phyloP scores from a whole-genome alignment of 2,329 filamentous ascomycete genomes.

The Lachnellula cervina region DNA sequence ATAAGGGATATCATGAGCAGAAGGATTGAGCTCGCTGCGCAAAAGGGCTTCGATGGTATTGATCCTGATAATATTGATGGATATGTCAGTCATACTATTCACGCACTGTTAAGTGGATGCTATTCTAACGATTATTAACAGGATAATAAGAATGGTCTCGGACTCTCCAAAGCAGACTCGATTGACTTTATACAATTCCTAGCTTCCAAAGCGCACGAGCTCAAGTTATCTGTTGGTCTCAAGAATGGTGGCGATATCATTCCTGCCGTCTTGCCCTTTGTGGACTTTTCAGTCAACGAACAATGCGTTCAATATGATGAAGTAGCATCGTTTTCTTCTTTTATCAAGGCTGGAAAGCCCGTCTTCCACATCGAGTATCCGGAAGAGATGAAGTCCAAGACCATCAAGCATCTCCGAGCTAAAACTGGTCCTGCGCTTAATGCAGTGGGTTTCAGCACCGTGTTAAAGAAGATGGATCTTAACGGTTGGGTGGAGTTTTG shows the following conservation, averaged over 20 bases:
- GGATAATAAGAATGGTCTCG: slow-evolving; percentile 41
- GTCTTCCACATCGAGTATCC: slow-evolving; percentile 72
- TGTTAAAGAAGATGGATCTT: slow-evolving; percentile 7
- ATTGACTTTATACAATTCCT: slow-evolving; percentile 58
- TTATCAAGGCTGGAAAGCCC: slow-evolving; percentile 57
- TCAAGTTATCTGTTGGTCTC: slow-evolving; percentile 57
- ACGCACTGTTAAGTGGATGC: slow-evolving; percentile 37
- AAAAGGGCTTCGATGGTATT: slow-evolving; percentile 62
- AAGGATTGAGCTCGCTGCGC: slow-evolving; percentile 53
- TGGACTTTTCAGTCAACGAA: slow-evolving; percentile 66
- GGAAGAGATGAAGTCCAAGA: slow-evolving; percentile 22
- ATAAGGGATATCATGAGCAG: slow-evolving; percentile 58
- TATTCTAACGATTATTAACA: neutral
- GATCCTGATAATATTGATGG: slow-evolving; percentile 68
- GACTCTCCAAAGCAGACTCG: slow-evolving; percentile 51
- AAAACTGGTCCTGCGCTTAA: neutral
- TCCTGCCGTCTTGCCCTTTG: slow-evolving; percentile 38
- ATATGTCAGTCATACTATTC: slow-evolving; percentile 46
- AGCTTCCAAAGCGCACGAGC: slow-evolving; percentile 45
- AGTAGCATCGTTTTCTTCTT: slow-evolving; percentile 52
- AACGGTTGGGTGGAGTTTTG: neutral
- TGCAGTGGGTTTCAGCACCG: slow-evolving; percentile 4
- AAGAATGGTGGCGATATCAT: slow-evolving; percentile 65
- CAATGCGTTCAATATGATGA: slow-evolving; percentile 58
- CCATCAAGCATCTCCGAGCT: neutral